These are phyloP conservation scores for Ophiostoma piceae DNA, from an alignment of 2,329 filamentous ascomycete genomes.

Conservation along the genomic window DNA sequence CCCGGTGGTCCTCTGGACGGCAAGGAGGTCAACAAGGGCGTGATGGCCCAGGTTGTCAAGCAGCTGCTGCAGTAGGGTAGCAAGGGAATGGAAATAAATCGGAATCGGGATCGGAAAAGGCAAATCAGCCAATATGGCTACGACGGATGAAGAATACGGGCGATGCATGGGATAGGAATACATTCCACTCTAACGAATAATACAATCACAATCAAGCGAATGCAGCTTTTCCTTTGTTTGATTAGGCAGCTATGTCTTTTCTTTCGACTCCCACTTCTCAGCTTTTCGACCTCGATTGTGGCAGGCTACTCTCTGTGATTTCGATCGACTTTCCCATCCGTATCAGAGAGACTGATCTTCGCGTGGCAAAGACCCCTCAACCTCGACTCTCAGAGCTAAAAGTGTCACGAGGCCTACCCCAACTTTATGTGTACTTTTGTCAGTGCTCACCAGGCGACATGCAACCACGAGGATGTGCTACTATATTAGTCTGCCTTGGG, in stretches of 20 bases:
- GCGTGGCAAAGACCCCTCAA: not conserved
- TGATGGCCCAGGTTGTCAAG: slow-evolving; percentile 58
- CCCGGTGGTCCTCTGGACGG: slow-evolving; percentile 52
- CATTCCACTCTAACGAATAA: slow-evolving; percentile 3
- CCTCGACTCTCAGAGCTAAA: not conserved
- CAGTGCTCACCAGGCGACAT: not conserved
- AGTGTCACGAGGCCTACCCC: slow-evolving; percentile 6
- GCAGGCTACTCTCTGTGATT: not conserved
- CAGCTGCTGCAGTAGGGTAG: slow-evolving; percentile 33
- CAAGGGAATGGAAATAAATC: not conserved
- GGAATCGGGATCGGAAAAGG: not conserved
- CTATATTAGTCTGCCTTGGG: not conserved
- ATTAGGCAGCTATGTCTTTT: too few relatives aligned
- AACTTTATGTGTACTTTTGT: not conserved
- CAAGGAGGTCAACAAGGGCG: slow-evolving; percentile 58
- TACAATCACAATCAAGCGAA: not conserved
- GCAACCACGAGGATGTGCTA: not conserved
- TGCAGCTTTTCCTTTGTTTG: too few relatives aligned
- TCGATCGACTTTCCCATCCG: not conserved
- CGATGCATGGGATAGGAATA: not conserved
- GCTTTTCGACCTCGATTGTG: not conserved
- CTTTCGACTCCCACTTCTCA: too few relatives aligned
- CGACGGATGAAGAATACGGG: not conserved
- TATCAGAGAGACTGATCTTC: not conserved
- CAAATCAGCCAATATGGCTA: not conserved